phyloP scores from a whole-genome alignment of 306 rosid species.

The Malus orientalis region DNA sequence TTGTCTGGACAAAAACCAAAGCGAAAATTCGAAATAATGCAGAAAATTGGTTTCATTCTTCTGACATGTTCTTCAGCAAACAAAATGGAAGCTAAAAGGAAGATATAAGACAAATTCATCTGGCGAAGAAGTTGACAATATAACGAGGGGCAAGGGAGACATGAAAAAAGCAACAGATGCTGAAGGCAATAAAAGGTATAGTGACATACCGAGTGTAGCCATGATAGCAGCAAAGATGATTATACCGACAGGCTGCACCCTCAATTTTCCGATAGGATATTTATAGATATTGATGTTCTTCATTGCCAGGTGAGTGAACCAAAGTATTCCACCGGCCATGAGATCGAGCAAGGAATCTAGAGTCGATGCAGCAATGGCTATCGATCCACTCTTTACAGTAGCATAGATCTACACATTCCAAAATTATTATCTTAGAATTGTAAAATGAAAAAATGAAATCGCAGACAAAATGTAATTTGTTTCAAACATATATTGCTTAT shows the following conservation, averaged over 20 bases:
- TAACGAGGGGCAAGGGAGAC: neutral
- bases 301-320: slow-evolving; percentile 90
- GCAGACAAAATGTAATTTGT: neutral
- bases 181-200: neutral
- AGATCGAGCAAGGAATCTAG: slow-evolving; percentile 53
- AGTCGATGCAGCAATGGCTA: slow-evolving; percentile 60
- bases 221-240: slow-evolving; percentile 86
- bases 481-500: neutral
- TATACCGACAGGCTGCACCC: slow-evolving; percentile 94
- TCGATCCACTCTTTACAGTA: slow-evolving; percentile 44
- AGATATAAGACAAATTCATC: neutral
- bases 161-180: neutral
- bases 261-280: slow-evolving; percentile 87
- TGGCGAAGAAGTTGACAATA: neutral
- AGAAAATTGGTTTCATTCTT: neutral
- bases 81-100: neutral
- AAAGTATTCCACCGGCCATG: slow-evolving; percentile 89
- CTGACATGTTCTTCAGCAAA: neutral
- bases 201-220: slow-evolving; percentile 80
- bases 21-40: neutral
- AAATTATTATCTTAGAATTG: neutral
- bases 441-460: neutral
- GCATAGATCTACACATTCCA: slow-evolving; percentile 40
- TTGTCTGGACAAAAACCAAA: neutral
- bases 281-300: slow-evolving; percentile 63